Evolutionary conservation across 768 basidiomycete species (phyloP), one percentile per base, ranked within the genome.

Genomic region (Termitomyces sp.): DNA sequence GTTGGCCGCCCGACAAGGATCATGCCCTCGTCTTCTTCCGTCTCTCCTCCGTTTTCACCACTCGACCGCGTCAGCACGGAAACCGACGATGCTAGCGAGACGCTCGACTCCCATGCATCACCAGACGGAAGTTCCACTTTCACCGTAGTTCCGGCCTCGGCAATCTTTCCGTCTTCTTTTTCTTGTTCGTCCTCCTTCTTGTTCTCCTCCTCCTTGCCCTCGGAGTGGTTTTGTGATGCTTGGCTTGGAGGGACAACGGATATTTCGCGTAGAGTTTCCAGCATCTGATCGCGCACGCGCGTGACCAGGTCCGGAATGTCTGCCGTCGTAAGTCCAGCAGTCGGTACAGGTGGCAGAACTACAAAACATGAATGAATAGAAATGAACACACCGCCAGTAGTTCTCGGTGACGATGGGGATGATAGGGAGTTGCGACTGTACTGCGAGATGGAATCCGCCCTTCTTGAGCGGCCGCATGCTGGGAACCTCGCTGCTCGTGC

Each of bases 361-460:
- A 65, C n/a, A 14, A 15, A 28, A 47, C 19, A n/a, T 11, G 35
- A 21, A 51, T 19, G 42, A 50, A 56, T 50, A 28, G 30, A 54
- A 33, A 33, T 33, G 33, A 33, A 28, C 9, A 28, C 10, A 62
- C 59, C 82, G 73, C 81, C 91, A 91, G 69, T 98, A 99, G 70
- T 98, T 98, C 75, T 98, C 94, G 51, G 85, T 84, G 2, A 98
- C 87, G 51, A 99, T 81, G 6, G 97, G 96, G 31, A 91, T 81
- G 65, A 99, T 87, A 6, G 97, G 96, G 46, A 98, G 80, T 31
- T 89, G 85, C 12, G 92, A 86, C 71, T 94, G 87, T 26, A 98
- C 80, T 30, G 97, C 97, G 50, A 98, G 81, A 68, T 98, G 94
- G 78, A 98, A 98, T 3, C 94, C 95, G 41, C 97, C 97, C 71